phyloP scores from a whole-genome alignment of 176 grass and related monocot genomes.

The Chrysopogon serrulatus region DNA sequence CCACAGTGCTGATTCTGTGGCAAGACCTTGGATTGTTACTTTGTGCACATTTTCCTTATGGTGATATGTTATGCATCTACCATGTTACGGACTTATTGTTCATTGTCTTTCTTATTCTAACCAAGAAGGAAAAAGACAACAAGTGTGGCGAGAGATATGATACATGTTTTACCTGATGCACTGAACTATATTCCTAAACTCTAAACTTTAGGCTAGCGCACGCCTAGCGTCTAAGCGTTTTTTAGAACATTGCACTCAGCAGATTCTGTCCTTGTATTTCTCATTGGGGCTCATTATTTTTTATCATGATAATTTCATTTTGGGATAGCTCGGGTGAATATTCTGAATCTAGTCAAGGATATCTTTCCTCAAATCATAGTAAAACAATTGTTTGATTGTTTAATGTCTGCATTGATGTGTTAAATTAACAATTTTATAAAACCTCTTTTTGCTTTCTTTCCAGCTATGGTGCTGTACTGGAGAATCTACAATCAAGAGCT shows the following conservation, averaged over 20 bases:
- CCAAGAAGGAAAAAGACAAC: too few relatives aligned
- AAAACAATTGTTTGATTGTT: neutral
- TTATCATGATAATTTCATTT: neutral
- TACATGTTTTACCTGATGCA: neutral
- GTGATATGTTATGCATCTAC: neutral
- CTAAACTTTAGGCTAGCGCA: too few relatives aligned
- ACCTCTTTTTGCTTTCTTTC: constrained; percentile 17
- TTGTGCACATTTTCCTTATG: neutral
- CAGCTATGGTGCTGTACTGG: constrained; percentile 85
- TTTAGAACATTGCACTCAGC: too few relatives aligned
- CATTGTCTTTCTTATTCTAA: neutral
- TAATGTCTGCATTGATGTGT: neutral
- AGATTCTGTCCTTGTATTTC: neutral
- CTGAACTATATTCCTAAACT: neutral
- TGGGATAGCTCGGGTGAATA: neutral
- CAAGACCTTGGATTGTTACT: neutral
- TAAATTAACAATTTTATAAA: neutral
- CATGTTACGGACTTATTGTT: neutral
- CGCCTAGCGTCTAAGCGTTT: too few relatives aligned
- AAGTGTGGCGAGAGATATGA: too few relatives aligned
- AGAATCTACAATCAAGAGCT: constrained; percentile 67
- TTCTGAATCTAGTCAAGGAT: neutral
- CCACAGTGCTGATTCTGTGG: neutral
- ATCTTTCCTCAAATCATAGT: neutral
- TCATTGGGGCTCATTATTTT: neutral